A percentile compares a stretch with the other conserved stretches of the same genome.
Conservation (phyloP, 257 asterid genomes). For the Ligustrum vulgare region DNA sequence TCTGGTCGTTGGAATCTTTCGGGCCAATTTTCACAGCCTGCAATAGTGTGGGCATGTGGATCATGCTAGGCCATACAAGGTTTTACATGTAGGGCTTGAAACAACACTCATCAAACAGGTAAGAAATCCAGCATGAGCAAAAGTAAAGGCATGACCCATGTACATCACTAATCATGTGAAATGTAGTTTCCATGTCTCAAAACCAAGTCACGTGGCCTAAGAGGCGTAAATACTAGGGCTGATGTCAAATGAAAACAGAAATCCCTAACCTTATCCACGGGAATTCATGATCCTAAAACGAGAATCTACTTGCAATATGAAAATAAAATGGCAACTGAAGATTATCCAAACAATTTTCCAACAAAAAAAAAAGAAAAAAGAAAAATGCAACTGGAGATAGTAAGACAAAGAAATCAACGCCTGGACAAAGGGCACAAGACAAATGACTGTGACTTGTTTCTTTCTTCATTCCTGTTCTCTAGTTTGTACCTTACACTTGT, state of each 20-base stretch:
- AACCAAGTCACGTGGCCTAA: neutral
- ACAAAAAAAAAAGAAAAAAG: neutral
- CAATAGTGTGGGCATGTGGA: no score
- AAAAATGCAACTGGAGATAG: neutral
- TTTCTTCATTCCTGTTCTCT: conserved; percentile 23
- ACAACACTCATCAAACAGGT: no score
- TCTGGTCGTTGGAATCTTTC: no score
- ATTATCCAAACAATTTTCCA: neutral
- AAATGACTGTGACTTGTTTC: conserved; percentile 12
- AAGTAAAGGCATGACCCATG: neutral
- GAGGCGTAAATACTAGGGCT: neutral
- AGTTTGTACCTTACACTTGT: conserved; percentile 20
- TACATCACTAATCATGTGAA: neutral
- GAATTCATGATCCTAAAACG: neutral
- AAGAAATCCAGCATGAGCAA: neutral
- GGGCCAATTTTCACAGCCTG: no score
- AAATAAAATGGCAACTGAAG: neutral
- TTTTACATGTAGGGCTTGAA: neutral
- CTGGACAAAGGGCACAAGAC: conserved; percentile 4
- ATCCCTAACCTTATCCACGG: neutral
- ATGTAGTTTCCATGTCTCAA: neutral
- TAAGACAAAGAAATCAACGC: neutral
- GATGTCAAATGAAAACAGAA: neutral
- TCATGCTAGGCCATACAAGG: neutral
- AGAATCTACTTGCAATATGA: neutral